Conservation (phyloP, 805 yeast species). For the Yarrowia sp. region DNA sequence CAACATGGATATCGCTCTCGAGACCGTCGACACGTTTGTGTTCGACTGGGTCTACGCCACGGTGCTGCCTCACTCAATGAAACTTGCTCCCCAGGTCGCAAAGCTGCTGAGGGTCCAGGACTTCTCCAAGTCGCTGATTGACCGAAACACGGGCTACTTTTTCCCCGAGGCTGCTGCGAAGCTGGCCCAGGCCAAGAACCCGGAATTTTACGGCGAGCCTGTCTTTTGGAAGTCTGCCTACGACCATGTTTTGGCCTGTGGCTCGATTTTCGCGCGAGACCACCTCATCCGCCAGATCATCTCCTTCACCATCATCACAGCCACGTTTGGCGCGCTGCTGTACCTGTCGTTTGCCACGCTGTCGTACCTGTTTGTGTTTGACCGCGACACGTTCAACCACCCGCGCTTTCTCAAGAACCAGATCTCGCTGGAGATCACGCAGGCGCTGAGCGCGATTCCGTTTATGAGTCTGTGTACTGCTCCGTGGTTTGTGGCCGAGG, state of each 20-base stretch:
- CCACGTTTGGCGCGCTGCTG: constrained; percentile 82
- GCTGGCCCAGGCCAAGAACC: constrained; percentile 17
- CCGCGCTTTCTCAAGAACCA: constrained; percentile 95
- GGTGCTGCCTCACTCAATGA: constrained; percentile 49
- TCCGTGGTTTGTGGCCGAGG: constrained; percentile 86
- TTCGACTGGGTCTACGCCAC: constrained; percentile 75
- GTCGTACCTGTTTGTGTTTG: constrained; percentile 79
- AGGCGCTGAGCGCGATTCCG: constrained; percentile 82
- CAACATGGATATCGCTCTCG: constrained; percentile 87
- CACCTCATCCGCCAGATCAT: constrained; percentile 68
- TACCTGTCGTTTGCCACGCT: constrained; percentile 72
- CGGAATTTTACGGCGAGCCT: constrained; percentile 63
- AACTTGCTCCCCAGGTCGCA: constrained; percentile 12
- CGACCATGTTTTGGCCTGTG: constrained; percentile 43
- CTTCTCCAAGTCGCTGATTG: constrained; percentile 5
- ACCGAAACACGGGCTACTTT: constrained; percentile 12
- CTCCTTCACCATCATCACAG: constrained; percentile 64
- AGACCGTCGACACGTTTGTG: constrained; percentile 66
- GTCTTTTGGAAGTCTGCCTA: constrained; percentile 54
- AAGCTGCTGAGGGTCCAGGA: constrained; percentile 19
- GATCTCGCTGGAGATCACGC: constrained; percentile 74
- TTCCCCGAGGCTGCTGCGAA: constrained; percentile 10
- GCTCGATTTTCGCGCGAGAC: constrained; percentile 70
- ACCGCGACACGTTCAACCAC: constrained; percentile 86
- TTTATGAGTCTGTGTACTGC: constrained; percentile 80